phyloP scores from a whole-genome alignment of 2,329 filamentous ascomycete genomes.

The Cryphonectria radicalis region DNA sequence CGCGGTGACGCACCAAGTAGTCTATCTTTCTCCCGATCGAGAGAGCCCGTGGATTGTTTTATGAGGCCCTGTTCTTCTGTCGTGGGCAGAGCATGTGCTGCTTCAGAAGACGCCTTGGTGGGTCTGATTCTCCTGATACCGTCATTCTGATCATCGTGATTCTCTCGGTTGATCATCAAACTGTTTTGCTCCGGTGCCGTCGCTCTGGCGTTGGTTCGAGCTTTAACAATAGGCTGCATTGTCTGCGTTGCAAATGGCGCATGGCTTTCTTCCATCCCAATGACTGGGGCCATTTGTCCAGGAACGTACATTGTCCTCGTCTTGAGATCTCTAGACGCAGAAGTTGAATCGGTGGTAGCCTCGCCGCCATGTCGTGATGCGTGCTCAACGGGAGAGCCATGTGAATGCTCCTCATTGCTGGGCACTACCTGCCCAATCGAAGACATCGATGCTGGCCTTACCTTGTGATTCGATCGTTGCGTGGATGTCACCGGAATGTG shows the following conservation, averaged over 20 bases:
- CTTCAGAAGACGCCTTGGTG: not conserved
- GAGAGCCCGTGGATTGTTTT: not conserved
- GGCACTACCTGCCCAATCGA: not conserved
- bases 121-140: not conserved
- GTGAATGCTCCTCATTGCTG: not conserved
- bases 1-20: not conserved
- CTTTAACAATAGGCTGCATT: not conserved
- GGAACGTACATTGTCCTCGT: not conserved
- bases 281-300: not conserved
- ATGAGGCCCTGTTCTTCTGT: not conserved
- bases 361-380: not conserved
- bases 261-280: not conserved
- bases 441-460: not conserved
- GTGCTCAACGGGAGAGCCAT: not conserved
- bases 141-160: not conserved
- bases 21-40: not conserved
- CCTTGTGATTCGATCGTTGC: not conserved
- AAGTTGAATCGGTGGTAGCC: not conserved
- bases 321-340: not conserved
- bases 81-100: not conserved
- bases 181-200: not conserved
- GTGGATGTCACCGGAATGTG: not conserved
- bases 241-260: not conserved
- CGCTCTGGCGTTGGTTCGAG: not conserved
- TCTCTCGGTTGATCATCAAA: no score